Base-by-base conservation (phyloP, 1,284 basidiomycete genomes). In the Erythrobasidium hasegawianum region DNA sequence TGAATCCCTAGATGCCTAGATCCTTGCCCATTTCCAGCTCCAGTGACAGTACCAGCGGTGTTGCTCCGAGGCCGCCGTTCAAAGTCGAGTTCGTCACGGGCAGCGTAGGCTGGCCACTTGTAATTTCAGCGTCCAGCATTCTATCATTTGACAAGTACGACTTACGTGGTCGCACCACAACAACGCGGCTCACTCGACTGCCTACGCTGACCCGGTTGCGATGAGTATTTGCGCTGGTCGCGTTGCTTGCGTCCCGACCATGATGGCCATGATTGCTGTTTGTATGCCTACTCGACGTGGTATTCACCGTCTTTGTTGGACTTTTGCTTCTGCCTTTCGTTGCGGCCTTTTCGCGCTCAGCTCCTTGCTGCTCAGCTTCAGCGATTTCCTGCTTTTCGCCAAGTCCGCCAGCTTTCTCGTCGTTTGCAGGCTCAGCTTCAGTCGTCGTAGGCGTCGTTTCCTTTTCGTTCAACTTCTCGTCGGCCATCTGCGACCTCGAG, bases 81-180 rank as follows among this genome's bases (percentile, higher is more conserved):
- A 53, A 65, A 65, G 45, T 65, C 62, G 14, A 65, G 62, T 39
- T 65, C 62, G 49, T 65, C 62, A 38, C 56, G 41, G 22, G 62
- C 62, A 45, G 62, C 62, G 56, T 65, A 65, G 22, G 62, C 62
- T 65, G 47, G n/a, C 27, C n/a, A 57, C n/a, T n/a, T n/a, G n/a
- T n/a, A n/a, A n/a, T n/a, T n/a, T n/a, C n/a, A n/a, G n/a, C n/a
- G n/a, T n/a, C n/a, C n/a, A n/a, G n/a, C n/a, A n/a, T n/a, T n/a
- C n/a, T n/a, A n/a, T n/a, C n/a, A n/a, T n/a, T n/a, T n/a, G n/a
- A n/a, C n/a, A n/a, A n/a, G 40, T 14, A 20, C 2, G 11, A 65
- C 62, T 57, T 43, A 65, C 62, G 62, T 39, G 62, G 62, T n/a
- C 62, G 54, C 18, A 57, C 55, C 7, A 65, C 41, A 45, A 65